Base-by-base conservation (phyloP, 148 eudicot species). In the Fagopyrum esculentum region DNA sequence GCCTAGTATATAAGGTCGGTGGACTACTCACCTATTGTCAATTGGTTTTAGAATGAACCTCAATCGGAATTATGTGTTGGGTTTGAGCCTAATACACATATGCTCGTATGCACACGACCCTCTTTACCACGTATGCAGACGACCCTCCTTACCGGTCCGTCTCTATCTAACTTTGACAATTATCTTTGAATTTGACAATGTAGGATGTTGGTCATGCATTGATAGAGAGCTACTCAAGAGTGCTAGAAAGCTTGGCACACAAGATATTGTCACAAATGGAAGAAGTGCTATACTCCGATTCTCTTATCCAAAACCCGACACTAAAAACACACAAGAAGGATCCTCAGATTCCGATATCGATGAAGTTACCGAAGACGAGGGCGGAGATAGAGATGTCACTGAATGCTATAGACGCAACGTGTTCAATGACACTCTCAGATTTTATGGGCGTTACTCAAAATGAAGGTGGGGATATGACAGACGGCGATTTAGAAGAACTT, bases 211-310 rank as follows among this genome's bases (percentile, higher is more conserved):
- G 98, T 40, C 89, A 84, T 51, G 90, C 98, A 11, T 45, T 90
- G 15, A 79, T 89, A 59, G 97, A 92, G 77, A 90, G 97, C 83
- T 92, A 93, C 73, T 93, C 98, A 59, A 87, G 98, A 78, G 84
- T 89, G 70, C 76, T 93, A 40, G 98, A 93, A 74, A 89, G 89
- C 77, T 84, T 93, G 54, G 98, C 98, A 11, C 85, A 77, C 78
- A 89, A 88, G 45, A 91, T 93, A 40, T 73, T 89, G 69, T 87
- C 93, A n/a, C 84, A 93, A 16, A 89, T 93, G 43, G 90, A 90
- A 57, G 98, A 93, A 45, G 96, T 93, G 29, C 0, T 22, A 0
- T 22, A 22, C 74, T 93, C 1, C 82, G 90, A 93, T 81, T 72
- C 82, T 50, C 77, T 85, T 4, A 88, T 77, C 0, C 84, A 76